A percentile compares a stretch with the other conserved stretches of the same genome.
phyloP scores from a whole-genome alignment of 2,329 filamentous ascomycete genomes.

The Chaetomiaceae sp. region DNA sequence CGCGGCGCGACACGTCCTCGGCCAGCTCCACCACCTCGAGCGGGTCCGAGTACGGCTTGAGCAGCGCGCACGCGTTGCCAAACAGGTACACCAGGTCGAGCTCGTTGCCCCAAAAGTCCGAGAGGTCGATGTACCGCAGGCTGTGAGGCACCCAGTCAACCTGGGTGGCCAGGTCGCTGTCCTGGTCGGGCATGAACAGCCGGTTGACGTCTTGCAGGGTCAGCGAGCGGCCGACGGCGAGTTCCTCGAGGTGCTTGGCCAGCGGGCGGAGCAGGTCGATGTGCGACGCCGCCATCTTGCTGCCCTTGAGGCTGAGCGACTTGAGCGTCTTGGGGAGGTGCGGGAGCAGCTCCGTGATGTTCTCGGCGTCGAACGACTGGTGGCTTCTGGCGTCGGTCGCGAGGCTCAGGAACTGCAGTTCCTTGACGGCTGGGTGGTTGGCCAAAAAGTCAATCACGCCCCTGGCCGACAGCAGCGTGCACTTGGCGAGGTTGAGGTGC shows the following conservation, averaged over 20 bases:
- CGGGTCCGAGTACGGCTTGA: constrained; percentile 57
- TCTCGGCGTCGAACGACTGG: constrained; percentile 61
- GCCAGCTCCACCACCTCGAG: constrained; percentile 73
- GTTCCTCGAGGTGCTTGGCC: constrained; percentile 69
- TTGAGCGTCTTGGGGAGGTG: constrained; percentile 61
- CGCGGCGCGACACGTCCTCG: constrained; percentile 60
- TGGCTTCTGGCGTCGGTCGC: constrained; percentile 67
- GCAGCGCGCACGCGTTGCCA: constrained; percentile 48
- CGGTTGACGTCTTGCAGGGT: constrained; percentile 60
- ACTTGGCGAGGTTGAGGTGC: constrained; percentile 74
- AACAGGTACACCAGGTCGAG: constrained; percentile 55
- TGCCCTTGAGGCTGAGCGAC: constrained; percentile 72
- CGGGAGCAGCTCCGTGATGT: constrained; percentile 61
- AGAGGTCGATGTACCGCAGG: constrained; percentile 72
- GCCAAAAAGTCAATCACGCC: constrained; percentile 66
- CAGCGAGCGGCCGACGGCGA: constrained; percentile 66
- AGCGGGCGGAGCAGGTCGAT: constrained; percentile 59
- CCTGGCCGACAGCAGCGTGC: constrained; percentile 61
- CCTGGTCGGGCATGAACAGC: constrained; percentile 52
- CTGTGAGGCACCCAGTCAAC: constrained; percentile 50
- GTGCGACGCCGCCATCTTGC: constrained; percentile 62
- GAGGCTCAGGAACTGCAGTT: constrained; percentile 68
- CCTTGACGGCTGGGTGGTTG: constrained; percentile 63
- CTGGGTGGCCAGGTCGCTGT: constrained; percentile 29
- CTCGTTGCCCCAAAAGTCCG: constrained; percentile 60